Conservation (phyloP, 305 asterid species). For the Fraxinus platypoda region DNA sequence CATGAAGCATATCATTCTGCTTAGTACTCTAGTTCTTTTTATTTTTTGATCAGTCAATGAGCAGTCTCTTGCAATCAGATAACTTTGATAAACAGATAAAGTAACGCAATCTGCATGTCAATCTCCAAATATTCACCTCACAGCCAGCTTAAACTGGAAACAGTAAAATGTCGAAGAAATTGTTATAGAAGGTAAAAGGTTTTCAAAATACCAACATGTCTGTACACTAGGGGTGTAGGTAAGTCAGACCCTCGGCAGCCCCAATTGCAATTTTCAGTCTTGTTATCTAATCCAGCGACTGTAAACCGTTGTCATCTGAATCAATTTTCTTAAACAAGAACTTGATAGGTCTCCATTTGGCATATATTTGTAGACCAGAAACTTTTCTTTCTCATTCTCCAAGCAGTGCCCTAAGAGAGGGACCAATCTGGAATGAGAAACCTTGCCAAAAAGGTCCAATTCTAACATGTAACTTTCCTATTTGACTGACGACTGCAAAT, state of each 20-base stretch:
- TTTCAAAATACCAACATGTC: conserved; percentile 39
- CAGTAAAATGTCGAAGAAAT: neutral
- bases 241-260: conserved; percentile 61
- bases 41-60: neutral
- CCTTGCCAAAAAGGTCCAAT: conserved; percentile 63
- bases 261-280: conserved; percentile 61
- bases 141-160: neutral
- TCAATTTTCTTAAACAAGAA: conserved; percentile 50
- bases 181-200: neutral
- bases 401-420: conserved; percentile 84
- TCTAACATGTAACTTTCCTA: conserved; percentile 62
- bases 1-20: neutral
- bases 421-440: conserved; percentile 74
- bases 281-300: conserved; percentile 58
- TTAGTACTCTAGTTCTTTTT: neutral
- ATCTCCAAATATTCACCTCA: neutral
- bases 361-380: conserved; percentile 53
- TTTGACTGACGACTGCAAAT: conserved; percentile 46
- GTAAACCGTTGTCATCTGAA: conserved; percentile 40
- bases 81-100: neutral
- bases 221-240: conserved; percentile 59
- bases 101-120: neutral
- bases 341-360: conserved; percentile 38
- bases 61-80: neutral
- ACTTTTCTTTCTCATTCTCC: conserved; percentile 76